Conservation (phyloP, 2,329 filamentous ascomycete species). For the Alternaria sp. region DNA sequence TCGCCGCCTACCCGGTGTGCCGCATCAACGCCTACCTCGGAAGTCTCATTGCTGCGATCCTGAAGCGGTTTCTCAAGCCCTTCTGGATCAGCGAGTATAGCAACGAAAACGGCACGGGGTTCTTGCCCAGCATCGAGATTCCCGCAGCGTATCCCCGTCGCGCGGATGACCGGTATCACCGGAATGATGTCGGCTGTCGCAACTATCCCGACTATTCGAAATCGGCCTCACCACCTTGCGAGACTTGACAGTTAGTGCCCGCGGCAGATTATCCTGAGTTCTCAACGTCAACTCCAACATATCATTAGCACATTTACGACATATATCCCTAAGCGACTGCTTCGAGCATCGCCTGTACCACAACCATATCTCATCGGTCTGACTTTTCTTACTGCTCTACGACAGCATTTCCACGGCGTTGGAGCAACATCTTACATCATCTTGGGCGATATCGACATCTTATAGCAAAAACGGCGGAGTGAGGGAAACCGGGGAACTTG, state of each 20-base stretch:
- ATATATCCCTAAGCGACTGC: not conserved
- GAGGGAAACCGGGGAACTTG: not conserved
- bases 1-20: conserved; percentile 25
- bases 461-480: not conserved
- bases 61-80: conserved; percentile 13
- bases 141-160: not conserved
- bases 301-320: not conserved
- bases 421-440: not conserved
- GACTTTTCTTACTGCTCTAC: not conserved
- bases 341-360: not conserved
- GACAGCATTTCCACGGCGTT: not conserved
- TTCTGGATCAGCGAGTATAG: conserved; percentile 22
- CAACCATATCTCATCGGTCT: not conserved
- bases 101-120: conserved; percentile 14
- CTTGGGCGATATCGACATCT: rapidly evolving
- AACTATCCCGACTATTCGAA: not conserved
- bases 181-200: not conserved
- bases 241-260: not conserved
- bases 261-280: rapidly evolving
- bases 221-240: not conserved
- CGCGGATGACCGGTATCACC: not conserved
- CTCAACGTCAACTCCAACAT: not conserved
- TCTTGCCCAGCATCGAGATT: conserved; percentile 28
- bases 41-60: not conserved
- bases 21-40: conserved; percentile 21